A percentile compares a stretch with the other conserved stretches of the same genome.
phyloP scores from a whole-genome alignment of 371 early-diverging fungal species.

The Mucor velutinosus region DNA sequence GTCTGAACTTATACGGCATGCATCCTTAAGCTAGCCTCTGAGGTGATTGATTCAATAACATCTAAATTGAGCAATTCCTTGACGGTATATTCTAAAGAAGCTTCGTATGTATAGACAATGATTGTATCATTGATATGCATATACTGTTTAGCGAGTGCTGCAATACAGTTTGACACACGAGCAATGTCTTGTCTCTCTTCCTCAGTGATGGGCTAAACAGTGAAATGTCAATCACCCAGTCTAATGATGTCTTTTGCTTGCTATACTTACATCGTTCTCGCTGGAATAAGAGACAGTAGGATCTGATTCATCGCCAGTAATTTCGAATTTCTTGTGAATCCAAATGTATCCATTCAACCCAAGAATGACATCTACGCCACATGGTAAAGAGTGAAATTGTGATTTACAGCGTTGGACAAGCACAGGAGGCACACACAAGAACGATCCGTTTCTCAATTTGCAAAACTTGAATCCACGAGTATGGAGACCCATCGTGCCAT shows the following conservation, averaged over 20 bases:
- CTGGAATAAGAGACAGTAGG: conserved; percentile 78
- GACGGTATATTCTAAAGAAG: conserved; percentile 66
- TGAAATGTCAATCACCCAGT: not conserved
- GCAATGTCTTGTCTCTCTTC: conserved; percentile 82
- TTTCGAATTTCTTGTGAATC: conserved; percentile 81
- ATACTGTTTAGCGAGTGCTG: conserved; percentile 73
- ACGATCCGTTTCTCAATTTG: conserved; percentile 91
- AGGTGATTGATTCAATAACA: conserved; percentile 58
- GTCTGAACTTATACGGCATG: conserved; percentile 16
- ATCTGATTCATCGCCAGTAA: conserved; percentile 60
- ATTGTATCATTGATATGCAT: conserved; percentile 84
- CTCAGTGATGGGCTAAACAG: conserved; percentile 54
- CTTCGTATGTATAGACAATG: conserved; percentile 89
- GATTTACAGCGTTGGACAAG: conserved; percentile 90
- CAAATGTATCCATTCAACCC: conserved; percentile 98
- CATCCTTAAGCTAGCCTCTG: conserved; percentile 47
- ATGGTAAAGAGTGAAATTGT: conserved; percentile 87
- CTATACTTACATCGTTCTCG: conserved; percentile 71
- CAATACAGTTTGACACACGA: conserved; percentile 84
- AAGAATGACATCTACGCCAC: conserved; percentile 90
- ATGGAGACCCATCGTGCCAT: conserved; percentile 92
- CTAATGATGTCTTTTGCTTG: no score
- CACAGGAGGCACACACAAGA: conserved; percentile 84
- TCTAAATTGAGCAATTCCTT: conserved; percentile 66
- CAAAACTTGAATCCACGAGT: conserved; percentile 97